Percentiles rank a stretch among this genome's conserved stretches.
Evolutionary conservation across 345 rosid species (phyloP).

Genomic region (Stellera chamaejasme): DNA sequence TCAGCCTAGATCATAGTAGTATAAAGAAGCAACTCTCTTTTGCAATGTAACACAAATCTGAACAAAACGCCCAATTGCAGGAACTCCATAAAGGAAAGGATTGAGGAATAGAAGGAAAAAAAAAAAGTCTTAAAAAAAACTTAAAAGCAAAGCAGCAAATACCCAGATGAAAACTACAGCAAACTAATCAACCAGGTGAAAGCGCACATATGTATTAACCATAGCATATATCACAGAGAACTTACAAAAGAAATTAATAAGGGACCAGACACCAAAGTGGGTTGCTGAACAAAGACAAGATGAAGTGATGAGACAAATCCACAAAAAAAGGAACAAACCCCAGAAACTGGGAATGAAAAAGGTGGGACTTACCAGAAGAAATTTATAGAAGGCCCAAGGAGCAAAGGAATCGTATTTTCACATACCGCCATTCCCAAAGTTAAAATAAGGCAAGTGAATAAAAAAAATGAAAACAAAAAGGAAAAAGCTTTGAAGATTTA

Average conservation of each 20-base stretch:
- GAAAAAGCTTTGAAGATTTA: too few species aligned
- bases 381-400: constrained; percentile 19
- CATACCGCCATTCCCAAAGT: constrained; percentile 17
- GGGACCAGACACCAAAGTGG: constrained; percentile 5
- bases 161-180: background rate
- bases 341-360: constrained; percentile 12
- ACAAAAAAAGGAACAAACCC: constrained; percentile 13
- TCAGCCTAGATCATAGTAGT: background rate
- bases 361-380: background rate
- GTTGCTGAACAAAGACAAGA: constrained; percentile 22
- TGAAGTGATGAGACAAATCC: constrained; percentile 15
- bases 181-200: background rate
- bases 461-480: too few species aligned
- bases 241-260: background rate
- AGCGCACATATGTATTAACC: background rate
- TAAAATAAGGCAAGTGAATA: constrained; percentile 12
- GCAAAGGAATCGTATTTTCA: background rate
- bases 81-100: background rate
- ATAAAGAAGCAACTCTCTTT: background rate
- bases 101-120: background rate
- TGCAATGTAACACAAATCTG: background rate
- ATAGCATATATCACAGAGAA: background rate
- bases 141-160: background rate
- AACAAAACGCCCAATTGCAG: background rate
- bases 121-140: background rate